phyloP scores from a whole-genome alignment of 2,329 filamentous ascomycete genomes.

The Penicillium corylophilum region DNA sequence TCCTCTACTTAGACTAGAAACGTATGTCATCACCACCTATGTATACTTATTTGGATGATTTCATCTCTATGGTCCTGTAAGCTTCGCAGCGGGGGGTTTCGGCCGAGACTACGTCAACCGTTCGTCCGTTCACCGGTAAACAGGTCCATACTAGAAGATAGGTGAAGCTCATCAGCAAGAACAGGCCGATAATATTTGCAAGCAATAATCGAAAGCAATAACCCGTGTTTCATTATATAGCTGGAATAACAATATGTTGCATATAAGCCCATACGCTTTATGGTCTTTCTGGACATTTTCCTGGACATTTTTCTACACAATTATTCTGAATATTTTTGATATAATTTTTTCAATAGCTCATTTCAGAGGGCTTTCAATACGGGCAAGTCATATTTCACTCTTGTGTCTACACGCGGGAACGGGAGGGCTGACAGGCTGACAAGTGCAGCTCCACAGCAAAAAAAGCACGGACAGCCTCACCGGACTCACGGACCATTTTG shows the following conservation, averaged over 20 bases:
- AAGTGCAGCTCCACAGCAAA: background rate
- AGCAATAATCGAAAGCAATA: too few relatives aligned
- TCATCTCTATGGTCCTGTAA: background rate
- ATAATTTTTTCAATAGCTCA: background rate
- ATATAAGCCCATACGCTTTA: too few relatives aligned
- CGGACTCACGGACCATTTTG: constrained; percentile 14
- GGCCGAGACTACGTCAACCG: background rate
- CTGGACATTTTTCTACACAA: background rate
- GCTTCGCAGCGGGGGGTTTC: background rate
- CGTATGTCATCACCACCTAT: background rate
- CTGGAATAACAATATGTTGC: too few relatives aligned
- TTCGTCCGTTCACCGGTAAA: too few relatives aligned
- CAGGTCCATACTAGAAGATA: too few relatives aligned
- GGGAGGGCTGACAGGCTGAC: background rate
- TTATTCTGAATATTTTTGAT: too few relatives aligned
- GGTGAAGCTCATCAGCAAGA: too few relatives aligned
- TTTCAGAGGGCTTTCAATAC: background rate
- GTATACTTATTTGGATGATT: background rate
- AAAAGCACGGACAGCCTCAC: constrained; percentile 17
- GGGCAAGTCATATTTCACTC: too few relatives aligned
- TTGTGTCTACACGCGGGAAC: background rate
- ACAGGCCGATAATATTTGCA: too few relatives aligned
- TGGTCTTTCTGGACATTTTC: background rate
- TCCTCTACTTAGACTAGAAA: too few relatives aligned
- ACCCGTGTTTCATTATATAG: too few relatives aligned